A percentile compares a stretch with the other conserved stretches of the same genome.
These are phyloP conservation scores for Ananas comosus DNA, from an alignment of 176 grass and related monocot species.

Conservation along the genomic window DNA sequence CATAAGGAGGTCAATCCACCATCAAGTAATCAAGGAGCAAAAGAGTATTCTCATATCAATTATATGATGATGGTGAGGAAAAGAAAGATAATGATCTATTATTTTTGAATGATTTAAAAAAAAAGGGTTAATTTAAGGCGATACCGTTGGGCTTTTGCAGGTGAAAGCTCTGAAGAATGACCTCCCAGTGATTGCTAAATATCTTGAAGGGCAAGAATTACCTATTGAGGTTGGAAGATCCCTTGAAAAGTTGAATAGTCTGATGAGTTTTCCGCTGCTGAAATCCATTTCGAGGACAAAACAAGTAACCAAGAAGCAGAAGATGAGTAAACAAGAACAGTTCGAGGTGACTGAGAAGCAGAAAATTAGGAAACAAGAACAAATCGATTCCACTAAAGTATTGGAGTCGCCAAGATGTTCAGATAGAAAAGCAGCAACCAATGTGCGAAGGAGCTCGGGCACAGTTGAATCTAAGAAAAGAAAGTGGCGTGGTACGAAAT, in stretches of 20 bases:
- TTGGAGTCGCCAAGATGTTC: too few species aligned
- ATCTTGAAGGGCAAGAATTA: slow-evolving; percentile 39
- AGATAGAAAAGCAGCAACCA: too few species aligned
- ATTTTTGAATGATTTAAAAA: neutral
- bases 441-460: too few species aligned
- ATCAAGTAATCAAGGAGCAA: slow-evolving; percentile 13
- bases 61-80: slow-evolving; percentile 34
- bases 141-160: slow-evolving; percentile 17
- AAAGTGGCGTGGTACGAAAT: too few species aligned
- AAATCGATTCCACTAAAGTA: too few species aligned
- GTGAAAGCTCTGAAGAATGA: slow-evolving; percentile 54
- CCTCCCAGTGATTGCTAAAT: slow-evolving; percentile 38
- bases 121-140: slow-evolving; percentile 2
- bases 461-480: too few species aligned
- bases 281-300: too few species aligned
- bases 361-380: too few species aligned
- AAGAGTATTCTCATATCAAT: slow-evolving; percentile 19
- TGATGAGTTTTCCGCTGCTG: too few species aligned
- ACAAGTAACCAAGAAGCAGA: too few species aligned
- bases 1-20: slow-evolving; percentile 12
- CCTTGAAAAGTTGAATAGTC: slow-evolving; percentile 29
- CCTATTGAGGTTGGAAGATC: slow-evolving; percentile 44
- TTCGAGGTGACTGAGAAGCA: too few species aligned
- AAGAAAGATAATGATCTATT: neutral
- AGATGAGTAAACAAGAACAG: too few species aligned